Conservation (phyloP, 2,329 filamentous ascomycete species). For the Samsoniella hepiali region DNA sequence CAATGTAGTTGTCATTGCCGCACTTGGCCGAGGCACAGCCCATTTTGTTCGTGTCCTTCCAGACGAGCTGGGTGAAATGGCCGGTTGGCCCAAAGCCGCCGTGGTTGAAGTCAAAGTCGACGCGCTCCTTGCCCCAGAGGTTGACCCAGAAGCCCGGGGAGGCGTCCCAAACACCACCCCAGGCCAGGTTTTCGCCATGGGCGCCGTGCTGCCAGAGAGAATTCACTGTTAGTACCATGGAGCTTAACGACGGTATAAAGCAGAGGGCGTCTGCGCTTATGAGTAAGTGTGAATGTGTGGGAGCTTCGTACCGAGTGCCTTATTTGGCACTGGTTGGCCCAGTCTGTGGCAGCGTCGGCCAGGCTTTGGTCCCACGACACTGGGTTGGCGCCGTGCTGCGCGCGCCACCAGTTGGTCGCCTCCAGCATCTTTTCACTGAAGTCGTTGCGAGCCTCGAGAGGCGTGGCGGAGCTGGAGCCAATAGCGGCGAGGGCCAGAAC, state of each 20-base stretch:
- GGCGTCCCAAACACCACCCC: neutral
- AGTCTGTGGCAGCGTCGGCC: conserved; percentile 55
- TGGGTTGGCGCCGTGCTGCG: conserved; percentile 66
- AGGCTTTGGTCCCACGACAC: conserved; percentile 61
- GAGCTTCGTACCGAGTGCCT: neutral
- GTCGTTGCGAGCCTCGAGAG: conserved; percentile 1
- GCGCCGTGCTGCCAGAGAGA: neutral
- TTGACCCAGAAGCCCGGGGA: conserved; percentile 12
- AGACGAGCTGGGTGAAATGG: conserved; percentile 34
- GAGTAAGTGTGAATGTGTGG: neutral
- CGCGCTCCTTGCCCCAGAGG: conserved; percentile 22
- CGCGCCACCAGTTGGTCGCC: conserved; percentile 78
- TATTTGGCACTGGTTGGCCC: conserved; percentile 64
- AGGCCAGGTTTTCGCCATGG: neutral
- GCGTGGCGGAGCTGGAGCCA: neutral
- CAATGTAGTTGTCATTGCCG: conserved; percentile 15
- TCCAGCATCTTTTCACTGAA: conserved; percentile 39
- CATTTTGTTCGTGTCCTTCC: conserved; percentile 27
- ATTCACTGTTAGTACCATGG: neutral
- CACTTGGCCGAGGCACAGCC: conserved; percentile 26
- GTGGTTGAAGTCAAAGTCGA: conserved; percentile 19
- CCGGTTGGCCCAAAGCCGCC: conserved; percentile 17
- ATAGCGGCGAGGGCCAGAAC: neutral
- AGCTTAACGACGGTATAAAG: too few relatives aligned
- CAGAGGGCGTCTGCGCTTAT: too few relatives aligned